A percentile compares a stretch with the other conserved stretches of the same genome.
Evolutionary conservation across 2,329 filamentous ascomycete species (phyloP).

Genomic region (Triangularia setosa): DNA sequence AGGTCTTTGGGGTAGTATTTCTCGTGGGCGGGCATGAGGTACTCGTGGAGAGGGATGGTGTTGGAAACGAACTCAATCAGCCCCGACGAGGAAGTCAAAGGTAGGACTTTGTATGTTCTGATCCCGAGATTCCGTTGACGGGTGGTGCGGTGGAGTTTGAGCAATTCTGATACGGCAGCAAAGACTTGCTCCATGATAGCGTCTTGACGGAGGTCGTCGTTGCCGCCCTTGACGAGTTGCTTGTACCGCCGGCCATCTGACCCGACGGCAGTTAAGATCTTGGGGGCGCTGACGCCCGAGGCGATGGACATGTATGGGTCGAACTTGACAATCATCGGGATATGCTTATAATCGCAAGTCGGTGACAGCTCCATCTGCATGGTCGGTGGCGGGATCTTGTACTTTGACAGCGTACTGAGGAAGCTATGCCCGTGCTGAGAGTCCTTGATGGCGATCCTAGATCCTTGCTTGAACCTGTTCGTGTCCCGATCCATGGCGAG

Average conservation of each 20-base stretch:
- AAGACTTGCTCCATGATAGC: conserved; percentile 99
- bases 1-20: conserved; percentile 81
- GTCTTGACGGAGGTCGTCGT: conserved; percentile 94
- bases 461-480: conserved; percentile 62
- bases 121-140: conserved; percentile 86
- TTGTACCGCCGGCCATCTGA: conserved; percentile 78
- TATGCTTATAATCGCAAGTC: conserved; percentile 68
- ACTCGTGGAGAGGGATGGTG: conserved; percentile 88
- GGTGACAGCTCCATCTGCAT: conserved; percentile 74
- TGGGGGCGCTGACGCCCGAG: conserved; percentile 85
- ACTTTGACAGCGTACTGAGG: conserved; percentile 57
- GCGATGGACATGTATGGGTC: conserved; percentile 78
- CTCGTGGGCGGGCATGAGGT: conserved; percentile 84
- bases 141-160: conserved; percentile 81
- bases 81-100: conserved; percentile 77
- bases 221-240: conserved; percentile 91
- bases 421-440: conserved; percentile 61
- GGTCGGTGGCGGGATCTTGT: conserved; percentile 80
- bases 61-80: conserved; percentile 97
- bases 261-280: conserved; percentile 79
- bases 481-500: conserved; percentile 64
- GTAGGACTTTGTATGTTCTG: conserved; percentile 94
- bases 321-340: conserved; percentile 72
- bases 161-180: conserved; percentile 84
- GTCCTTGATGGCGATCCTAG: conserved; percentile 54